These are phyloP conservation scores for Trebouxia sp. DNA, from an alignment of 139 green algal genomes.

Conservation along the genomic window DNA sequence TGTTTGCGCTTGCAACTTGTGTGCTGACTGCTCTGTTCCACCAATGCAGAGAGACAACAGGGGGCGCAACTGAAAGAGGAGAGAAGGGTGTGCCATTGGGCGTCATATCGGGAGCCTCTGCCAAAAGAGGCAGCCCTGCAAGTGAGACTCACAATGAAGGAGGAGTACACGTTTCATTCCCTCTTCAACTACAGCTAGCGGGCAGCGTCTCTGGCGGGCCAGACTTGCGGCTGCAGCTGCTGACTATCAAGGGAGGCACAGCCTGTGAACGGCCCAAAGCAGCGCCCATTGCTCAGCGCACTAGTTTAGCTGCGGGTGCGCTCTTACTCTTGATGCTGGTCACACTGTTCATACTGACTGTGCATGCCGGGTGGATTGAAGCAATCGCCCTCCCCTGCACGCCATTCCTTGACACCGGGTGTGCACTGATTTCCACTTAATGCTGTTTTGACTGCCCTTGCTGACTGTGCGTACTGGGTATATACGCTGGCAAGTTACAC, in stretches of 20 bases:
- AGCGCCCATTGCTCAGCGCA: not conserved
- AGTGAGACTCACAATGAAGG: not conserved
- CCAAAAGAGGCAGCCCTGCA: not conserved
- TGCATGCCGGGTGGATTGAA: no score
- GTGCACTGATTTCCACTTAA: not conserved
- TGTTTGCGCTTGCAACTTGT: no score
- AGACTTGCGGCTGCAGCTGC: not conserved
- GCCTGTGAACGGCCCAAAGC: not conserved
- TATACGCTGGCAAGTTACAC: not conserved
- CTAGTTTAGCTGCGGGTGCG: not conserved
- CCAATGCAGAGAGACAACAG: no score
- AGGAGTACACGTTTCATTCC: not conserved
- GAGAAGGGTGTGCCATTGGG: no score
- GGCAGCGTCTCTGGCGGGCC: conserved; percentile 1
- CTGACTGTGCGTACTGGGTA: no score
- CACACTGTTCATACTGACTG: no score
- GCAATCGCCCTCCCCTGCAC: no score
- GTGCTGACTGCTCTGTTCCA: no score
- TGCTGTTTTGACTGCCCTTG: no score
- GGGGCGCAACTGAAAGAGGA: no score
- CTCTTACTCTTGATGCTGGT: no score
- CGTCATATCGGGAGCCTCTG: not conserved
- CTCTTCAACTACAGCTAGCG: not conserved
- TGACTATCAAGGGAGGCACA: not conserved
- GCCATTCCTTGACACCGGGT: no score